Conservation (phyloP, 768 basidiomycete genomes). For the Cystobasidium tubakii region DNA sequence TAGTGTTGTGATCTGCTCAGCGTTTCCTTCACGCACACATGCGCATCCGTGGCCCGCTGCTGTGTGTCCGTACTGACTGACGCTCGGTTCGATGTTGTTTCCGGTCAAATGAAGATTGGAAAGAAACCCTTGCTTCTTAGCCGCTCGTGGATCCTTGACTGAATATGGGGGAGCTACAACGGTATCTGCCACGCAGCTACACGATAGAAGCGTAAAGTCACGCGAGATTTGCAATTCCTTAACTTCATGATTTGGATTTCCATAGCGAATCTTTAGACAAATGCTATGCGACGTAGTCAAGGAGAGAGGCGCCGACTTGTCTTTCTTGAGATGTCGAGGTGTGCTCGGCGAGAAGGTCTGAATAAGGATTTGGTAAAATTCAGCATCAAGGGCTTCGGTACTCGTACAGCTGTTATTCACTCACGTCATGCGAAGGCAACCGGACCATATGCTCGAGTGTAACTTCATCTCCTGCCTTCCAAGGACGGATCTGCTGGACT, state of each 20-base stretch:
- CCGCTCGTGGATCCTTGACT: background rate
- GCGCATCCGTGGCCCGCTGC: background rate
- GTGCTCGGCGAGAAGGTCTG: conserved; percentile 10
- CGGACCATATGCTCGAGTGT: conserved; percentile 5
- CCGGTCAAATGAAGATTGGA: background rate
- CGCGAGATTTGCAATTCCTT: conserved; percentile 5
- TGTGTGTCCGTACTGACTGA: background rate
- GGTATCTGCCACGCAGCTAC: background rate
- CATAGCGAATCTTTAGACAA: conserved; percentile 6
- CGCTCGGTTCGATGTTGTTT: background rate
- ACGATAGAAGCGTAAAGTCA: background rate
- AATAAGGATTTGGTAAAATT: background rate
- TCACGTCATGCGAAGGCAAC: background rate
- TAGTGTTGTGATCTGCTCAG: background rate
- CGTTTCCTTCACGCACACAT: background rate
- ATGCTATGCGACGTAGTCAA: background rate
- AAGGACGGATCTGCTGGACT: background rate
- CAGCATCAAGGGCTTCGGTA: too few species aligned
- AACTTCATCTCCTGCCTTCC: background rate
- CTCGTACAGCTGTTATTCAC: too few species aligned
- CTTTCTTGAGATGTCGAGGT: background rate
- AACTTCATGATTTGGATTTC: background rate
- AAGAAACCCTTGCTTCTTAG: background rate
- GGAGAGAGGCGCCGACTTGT: background rate
- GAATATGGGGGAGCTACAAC: conserved; percentile 5